Evolutionary conservation across 2,329 filamentous ascomycete species (phyloP).

Genomic region (Pseudopyrenochaeta lycopersici): DNA sequence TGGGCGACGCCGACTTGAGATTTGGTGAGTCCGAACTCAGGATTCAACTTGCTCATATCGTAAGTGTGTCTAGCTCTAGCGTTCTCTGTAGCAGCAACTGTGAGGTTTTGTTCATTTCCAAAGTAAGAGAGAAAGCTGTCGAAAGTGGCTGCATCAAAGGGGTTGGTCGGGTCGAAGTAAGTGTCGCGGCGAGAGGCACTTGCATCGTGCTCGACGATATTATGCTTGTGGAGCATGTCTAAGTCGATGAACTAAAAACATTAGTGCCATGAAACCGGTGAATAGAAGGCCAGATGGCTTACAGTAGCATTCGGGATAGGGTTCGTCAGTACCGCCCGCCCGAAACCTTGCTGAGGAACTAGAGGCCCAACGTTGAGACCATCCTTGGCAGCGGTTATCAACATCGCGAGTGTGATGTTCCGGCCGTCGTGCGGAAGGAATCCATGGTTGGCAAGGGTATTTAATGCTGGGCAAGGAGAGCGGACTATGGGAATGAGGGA

Average conservation of each 20-base stretch:
- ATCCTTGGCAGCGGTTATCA: slow-evolving; percentile 8
- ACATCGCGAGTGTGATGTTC: slow-evolving; percentile 40
- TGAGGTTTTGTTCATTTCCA: background rate
- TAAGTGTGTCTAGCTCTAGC: slow-evolving; percentile 5
- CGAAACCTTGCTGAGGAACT: slow-evolving; percentile 3
- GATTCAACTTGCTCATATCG: slow-evolving; percentile 10
- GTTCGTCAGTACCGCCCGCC: slow-evolving; percentile 12
- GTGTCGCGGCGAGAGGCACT: slow-evolving; percentile 57
- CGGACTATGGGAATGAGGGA: too few species aligned
- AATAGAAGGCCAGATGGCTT: too few species aligned
- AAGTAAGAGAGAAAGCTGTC: too few species aligned
- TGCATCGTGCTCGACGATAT: slow-evolving; percentile 59
- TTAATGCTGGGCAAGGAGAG: slow-evolving; percentile 40
- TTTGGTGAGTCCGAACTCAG: slow-evolving; percentile 4
- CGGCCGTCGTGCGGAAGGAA: slow-evolving; percentile 41
- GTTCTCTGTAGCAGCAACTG: background rate
- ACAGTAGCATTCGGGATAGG: background rate
- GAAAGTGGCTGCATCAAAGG: slow-evolving; percentile 24
- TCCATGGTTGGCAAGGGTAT: slow-evolving; percentile 41
- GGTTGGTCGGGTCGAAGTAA: slow-evolving; percentile 57
- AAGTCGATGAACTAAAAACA: slow-evolving; percentile 12
- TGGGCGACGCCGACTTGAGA: background rate
- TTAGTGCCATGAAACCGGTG: background rate
- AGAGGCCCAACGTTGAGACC: slow-evolving; percentile 12
- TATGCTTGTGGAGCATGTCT: slow-evolving; percentile 55